Evolutionary conservation across 495 filamentous ascomycete genomes (phyloP), one percentile per base, ranked within the genome.

Genomic region (Hyaloscypha hepaticicola): DNA sequence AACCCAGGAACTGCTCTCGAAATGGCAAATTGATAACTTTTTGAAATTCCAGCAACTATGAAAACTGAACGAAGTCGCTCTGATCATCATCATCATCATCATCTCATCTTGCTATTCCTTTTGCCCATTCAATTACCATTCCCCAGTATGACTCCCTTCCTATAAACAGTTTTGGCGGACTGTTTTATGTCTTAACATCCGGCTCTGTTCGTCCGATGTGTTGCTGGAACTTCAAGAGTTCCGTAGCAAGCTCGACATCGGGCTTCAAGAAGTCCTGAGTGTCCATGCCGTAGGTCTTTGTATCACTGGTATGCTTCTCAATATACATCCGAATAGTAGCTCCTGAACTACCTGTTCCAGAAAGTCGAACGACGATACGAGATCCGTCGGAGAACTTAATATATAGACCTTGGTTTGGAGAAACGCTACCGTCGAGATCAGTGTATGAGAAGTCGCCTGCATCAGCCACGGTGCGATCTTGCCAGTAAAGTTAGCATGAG

Each of bases 391-490:
- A 91, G 79, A 98, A 98, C 78, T 92, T 91, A 77, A 91, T 89
- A 72, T 90, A 99, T 65, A 98, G 86, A 58, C 95, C 95, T 79
- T 99, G 95, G 83, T 97, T 96, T 72, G 93, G 90, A 74, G 91
- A 87, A 26, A 98, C 92, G 63, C 91, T 96, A 60, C 94, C 94
- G 70, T 99, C 95, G 24, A 98, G 86, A 76, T 99, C 95, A 3
- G 90, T 97, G 83, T 99, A 99, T 14, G 88, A 87, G 81, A 99
- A 99, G 82, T 99, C 93, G 65, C 93, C 95, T 19, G 93, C 94
- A 67, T 96, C 89, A 38, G 84, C 75, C 31, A 97, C 91, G 66
- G 91, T 97, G 73, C 90, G 88, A 60, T 81, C 82, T 85, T 58
- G 55, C 34, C 28, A 28, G 34, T 34, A 38, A 57, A 51, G 51